Evolutionary conservation across 139 green algal species (phyloP).

Genomic region (Axilococcus clingmanii): DNA sequence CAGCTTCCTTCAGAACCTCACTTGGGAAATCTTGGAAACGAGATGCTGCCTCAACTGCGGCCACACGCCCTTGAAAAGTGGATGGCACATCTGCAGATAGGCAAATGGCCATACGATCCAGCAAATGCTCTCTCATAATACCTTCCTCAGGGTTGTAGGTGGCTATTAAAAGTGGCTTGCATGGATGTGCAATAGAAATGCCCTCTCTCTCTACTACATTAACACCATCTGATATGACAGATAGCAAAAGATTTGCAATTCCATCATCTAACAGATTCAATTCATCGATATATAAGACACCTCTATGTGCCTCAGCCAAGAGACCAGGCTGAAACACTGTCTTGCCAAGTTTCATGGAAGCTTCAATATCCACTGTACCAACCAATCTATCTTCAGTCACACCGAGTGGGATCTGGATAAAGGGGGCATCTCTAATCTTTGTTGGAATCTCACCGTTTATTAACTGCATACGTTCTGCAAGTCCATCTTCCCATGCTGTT

Average conservation of each 20-base stretch:
- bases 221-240: slow-evolving; percentile 85
- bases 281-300: slow-evolving; percentile 87
- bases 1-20: slow-evolving; percentile 48
- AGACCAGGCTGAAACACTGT: slow-evolving; percentile 97
- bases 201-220: slow-evolving; percentile 97
- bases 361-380: slow-evolving; percentile 98
- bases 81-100: slow-evolving; percentile 74
- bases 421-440: slow-evolving; percentile 66
- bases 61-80: slow-evolving; percentile 68
- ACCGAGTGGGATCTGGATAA: slow-evolving; percentile 96
- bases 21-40: slow-evolving; percentile 48
- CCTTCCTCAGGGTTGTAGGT: slow-evolving; percentile 99
- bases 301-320: slow-evolving; percentile 90
- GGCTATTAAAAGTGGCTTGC: slow-evolving; percentile 90
- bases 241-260: slow-evolving; percentile 96
- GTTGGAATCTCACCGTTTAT: slow-evolving; percentile 24
- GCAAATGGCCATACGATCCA: slow-evolving; percentile 94
- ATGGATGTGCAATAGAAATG: slow-evolving; percentile 91
- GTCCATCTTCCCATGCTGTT: slow-evolving; percentile 73
- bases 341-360: slow-evolving; percentile 89
- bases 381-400: slow-evolving; percentile 98
- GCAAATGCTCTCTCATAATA: slow-evolving; percentile 87
- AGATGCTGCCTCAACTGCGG: slow-evolving; percentile 59
- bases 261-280: slow-evolving; percentile 98
- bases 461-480: slow-evolving; percentile 45